A percentile compares a stretch with the other conserved stretches of the same genome.
phyloP scores from a whole-genome alignment of 2,329 filamentous ascomycete species.

The Gyromitra esculenta region DNA sequence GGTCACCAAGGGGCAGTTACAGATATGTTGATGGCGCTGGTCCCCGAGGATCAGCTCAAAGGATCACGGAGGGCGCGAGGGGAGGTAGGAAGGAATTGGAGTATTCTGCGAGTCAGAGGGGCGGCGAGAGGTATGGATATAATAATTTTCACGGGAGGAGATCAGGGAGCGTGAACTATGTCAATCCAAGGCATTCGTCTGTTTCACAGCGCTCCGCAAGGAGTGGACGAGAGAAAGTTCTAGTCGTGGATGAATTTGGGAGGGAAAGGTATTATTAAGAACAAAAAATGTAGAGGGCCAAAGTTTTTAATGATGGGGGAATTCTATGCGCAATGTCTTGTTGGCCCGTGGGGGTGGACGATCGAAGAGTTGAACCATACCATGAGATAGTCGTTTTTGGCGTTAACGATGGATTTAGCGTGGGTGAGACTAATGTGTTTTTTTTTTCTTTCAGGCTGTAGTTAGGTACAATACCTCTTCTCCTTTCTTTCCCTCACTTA shows the following conservation, averaged over 20 bases:
- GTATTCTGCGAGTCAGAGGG: slow-evolving; percentile 33
- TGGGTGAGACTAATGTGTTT: slow-evolving; percentile 11
- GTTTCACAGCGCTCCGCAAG: slow-evolving; percentile 50
- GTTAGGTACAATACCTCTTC: neutral
- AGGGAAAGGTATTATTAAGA: slow-evolving; percentile 50
- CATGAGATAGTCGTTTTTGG: slow-evolving; percentile 10
- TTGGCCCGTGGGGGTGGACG: neutral
- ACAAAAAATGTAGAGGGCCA: neutral
- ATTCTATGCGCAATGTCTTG: neutral
- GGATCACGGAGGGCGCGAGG: slow-evolving; percentile 31
- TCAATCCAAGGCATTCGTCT: slow-evolving; percentile 51
- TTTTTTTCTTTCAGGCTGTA: slow-evolving; percentile 16
- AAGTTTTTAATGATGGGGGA: slow-evolving; percentile 1
- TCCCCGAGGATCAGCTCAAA: slow-evolving; percentile 32
- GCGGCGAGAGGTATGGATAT: slow-evolving; percentile 52
- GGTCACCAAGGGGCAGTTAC: slow-evolving; percentile 36
- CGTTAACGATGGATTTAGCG: slow-evolving; percentile 21
- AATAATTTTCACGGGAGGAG: slow-evolving; percentile 56
- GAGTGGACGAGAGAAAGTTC: slow-evolving; percentile 53
- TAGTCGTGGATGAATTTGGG: slow-evolving; percentile 53
- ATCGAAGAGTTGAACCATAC: neutral
- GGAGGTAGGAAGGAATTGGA: slow-evolving; percentile 36
- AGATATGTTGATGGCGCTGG: slow-evolving; percentile 41
- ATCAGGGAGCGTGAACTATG: slow-evolving; percentile 50
- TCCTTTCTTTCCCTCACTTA: neutral